Evolutionary conservation across 495 filamentous ascomycete genomes (phyloP).

Genomic region (Aspergillus nidulans): DNA sequence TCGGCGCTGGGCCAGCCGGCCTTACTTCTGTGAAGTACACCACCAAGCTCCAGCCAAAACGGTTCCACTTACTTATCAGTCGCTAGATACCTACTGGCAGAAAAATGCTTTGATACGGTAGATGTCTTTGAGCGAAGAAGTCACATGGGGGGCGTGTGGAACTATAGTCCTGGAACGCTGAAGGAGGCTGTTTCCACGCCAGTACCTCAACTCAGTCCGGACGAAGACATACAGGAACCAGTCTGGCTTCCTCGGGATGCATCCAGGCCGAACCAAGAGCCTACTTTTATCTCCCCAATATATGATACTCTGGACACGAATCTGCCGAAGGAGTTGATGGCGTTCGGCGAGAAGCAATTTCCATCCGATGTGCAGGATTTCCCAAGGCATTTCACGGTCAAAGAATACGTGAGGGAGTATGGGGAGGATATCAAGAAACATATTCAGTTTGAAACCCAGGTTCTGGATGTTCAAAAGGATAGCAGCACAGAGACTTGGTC

Average conservation of each 20-base stretch:
- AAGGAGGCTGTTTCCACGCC: conserved; percentile 24
- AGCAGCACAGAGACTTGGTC: conserved; percentile 39
- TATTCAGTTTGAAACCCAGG: conserved; percentile 56
- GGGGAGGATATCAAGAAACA: conserved; percentile 54
- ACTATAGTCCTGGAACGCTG: conserved; percentile 43
- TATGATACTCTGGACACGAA: conserved; percentile 83
- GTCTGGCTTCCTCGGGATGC: conserved; percentile 30
- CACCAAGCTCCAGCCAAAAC: background rate
- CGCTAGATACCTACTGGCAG: conserved; percentile 65
- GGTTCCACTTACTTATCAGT: conserved; percentile 5
- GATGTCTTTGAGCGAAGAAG: conserved; percentile 77
- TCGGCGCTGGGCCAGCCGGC: conserved; percentile 45
- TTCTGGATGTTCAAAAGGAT: conserved; percentile 42
- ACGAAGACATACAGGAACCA: conserved; percentile 38
- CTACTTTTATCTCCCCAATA: conserved; percentile 63
- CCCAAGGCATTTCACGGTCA: conserved; percentile 62
- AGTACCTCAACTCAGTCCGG: conserved; percentile 42
- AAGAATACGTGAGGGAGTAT: conserved; percentile 71
- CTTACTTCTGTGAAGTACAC: conserved; percentile 40
- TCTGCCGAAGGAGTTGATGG: conserved; percentile 79
- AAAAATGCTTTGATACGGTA: conserved; percentile 65
- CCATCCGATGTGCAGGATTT: conserved; percentile 62
- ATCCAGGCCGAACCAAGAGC: conserved; percentile 20
- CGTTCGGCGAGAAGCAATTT: conserved; percentile 67
- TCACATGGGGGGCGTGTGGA: conserved; percentile 78